These are phyloP conservation scores for Capronia coronata DNA, from an alignment of 2,329 filamentous ascomycete species.

Conservation along the genomic window DNA sequence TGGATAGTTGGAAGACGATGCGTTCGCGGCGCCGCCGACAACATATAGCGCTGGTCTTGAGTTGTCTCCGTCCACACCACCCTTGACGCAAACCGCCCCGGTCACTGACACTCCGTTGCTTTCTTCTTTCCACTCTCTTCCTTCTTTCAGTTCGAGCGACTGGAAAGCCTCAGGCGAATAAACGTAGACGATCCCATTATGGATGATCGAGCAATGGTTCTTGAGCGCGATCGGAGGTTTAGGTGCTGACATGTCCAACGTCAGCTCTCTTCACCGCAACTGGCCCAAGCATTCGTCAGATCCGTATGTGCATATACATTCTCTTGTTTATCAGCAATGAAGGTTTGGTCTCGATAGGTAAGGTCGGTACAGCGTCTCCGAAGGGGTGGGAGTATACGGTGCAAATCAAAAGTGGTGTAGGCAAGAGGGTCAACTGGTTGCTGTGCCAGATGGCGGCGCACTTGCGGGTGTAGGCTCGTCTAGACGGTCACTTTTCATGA, in stretches of 20 bases:
- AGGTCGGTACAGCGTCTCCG: neutral
- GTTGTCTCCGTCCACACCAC: slow-evolving; percentile 52
- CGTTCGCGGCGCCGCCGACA: slow-evolving; percentile 63
- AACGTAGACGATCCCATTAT: slow-evolving; percentile 76
- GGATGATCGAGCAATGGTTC: slow-evolving; percentile 73
- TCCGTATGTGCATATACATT: slow-evolving; percentile 11
- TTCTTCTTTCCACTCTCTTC: slow-evolving; percentile 65
- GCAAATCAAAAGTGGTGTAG: neutral
- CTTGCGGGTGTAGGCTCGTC: neutral
- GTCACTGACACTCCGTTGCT: slow-evolving; percentile 62
- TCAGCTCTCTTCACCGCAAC: slow-evolving; percentile 3
- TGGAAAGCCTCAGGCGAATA: slow-evolving; percentile 71
- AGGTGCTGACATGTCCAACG: slow-evolving; percentile 60
- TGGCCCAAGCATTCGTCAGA: slow-evolving; percentile 9
- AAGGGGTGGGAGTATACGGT: neutral
- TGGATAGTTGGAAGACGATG: slow-evolving; percentile 52
- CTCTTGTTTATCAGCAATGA: slow-evolving; percentile 1
- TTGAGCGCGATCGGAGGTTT: slow-evolving; percentile 63
- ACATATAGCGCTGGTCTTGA: slow-evolving; percentile 64
- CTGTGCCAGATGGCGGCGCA: slow-evolving; percentile 4
- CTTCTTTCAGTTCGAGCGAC: slow-evolving; percentile 61
- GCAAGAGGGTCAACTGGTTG: neutral
- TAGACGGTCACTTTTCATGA: neutral
- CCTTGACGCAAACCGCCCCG: slow-evolving; percentile 70
- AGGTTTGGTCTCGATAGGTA: neutral